Evolutionary conservation across 208 protist genomes (phyloP), one percentile per base, ranked within the genome.

Genomic region (Leishmania tropica): DNA sequence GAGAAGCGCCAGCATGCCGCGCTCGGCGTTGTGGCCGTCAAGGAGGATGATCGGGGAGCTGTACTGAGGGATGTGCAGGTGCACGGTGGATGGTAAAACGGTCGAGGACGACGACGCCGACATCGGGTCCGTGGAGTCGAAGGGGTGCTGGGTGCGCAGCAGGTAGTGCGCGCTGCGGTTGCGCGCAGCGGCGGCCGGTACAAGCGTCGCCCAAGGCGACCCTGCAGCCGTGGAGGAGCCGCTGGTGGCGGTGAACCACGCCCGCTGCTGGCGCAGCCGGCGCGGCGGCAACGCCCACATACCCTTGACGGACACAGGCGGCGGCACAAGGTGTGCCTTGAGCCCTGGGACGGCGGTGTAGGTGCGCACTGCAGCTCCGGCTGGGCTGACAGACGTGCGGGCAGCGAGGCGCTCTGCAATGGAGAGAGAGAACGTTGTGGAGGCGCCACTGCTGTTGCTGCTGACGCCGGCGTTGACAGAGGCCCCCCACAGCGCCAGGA

Each of bases 261-360:
- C 45, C 45, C 45, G 13, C 15, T 53, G 60, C 51, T 71, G 79
- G 13, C 51, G 19, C 45, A 88, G 67, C 2, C 78, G 81, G 4
- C 85, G 86, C n/a, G 91, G 89, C 10, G 91, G 84, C 58, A 95
- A 75, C 1, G 78, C 87, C 92, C 92, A 95, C 89, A 95, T 87
- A 4, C 92, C 92, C 24, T 84, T 83, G 5, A 92, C 35, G 5
- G 84, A 81, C 56, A 93, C 87, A 6, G 83, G 82, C 1, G 88
- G 84, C 35, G 85, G 80, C 37, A 85, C 82, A 17, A 93, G 58
- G 80, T 90, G 80, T 62, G 88, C 92, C 79, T 88, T 88, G 65
- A 95, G 79, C 37, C 83, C 83, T 6, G 89, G 92, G 45, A 93
- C 92, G 6, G 82, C 81, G 31, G 92, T 93, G 84, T 93, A 95